Base-by-base conservation (phyloP, 2,329 filamentous ascomycete genomes). In the Aspergillus sp. region DNA sequence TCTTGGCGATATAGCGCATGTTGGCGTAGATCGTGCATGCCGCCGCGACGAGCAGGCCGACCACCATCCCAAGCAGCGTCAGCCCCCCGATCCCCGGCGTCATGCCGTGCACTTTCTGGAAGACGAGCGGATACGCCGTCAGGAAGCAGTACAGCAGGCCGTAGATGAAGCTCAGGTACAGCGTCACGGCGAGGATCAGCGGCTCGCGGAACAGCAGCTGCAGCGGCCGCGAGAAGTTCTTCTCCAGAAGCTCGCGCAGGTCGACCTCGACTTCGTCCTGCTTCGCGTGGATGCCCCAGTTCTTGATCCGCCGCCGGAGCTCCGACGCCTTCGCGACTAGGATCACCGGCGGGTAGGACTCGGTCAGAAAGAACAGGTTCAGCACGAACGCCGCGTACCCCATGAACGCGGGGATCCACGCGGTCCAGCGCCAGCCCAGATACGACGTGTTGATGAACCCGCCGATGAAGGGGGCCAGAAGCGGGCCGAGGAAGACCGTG, bases 21-120 rank as follows among this genome's bases (percentile, higher is more conserved):
- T 55, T 84, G 74, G 48, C 72, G 69, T 74, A 47, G 32, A 82
- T 63, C 42, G 88, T 78, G 29, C 69, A 68, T 6, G 67, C 38
- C 30, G 80, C 82, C 0, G 80, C 82, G 33, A 84, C 59, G 11
- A 89, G 40, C 52, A 86, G 74, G 29, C 85, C 85, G 6, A 68
- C 48, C 32, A 91, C 74, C 79, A 94, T 84, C 34, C 86, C 86
- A 47, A 94, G 84, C 57, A 86, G 88, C 5, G 85, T 78, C 4
- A 94, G 69, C 2, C 86, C 86, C 3, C 78, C 72, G 12, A 83
- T 60, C 35, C 86, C 86, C 1, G 69, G 49, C 20, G 63, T 74
- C 64, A 89, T 80, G 43, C 73, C 70, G 56, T 93, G 81, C 4
- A 86, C 69, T 16, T 48, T 46, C 29, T 58, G 46, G 44, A 57